Evolutionary conservation across 2,329 filamentous ascomycete species (phyloP), one percentile per base, ranked within the genome.

Genomic region (Aspergillus sp.): DNA sequence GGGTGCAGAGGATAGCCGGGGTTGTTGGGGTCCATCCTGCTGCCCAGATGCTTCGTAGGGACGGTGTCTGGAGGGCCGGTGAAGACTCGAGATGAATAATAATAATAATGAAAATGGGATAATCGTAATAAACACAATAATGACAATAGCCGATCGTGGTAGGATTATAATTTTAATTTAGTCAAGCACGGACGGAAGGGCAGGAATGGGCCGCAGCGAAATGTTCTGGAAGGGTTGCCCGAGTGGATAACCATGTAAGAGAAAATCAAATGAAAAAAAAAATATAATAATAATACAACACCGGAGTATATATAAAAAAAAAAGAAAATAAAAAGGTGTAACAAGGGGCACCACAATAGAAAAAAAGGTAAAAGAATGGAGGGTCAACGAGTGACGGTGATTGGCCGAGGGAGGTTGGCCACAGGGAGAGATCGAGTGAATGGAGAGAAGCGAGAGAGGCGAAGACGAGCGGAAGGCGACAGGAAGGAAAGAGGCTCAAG

Each of bases 21-120:
- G 62, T 66, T 69, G 65, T 71, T 72, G 59, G 69, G 65, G 65
- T 71, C 71, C 70, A 73, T 73, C 58, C 59, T 68, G 32, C 32
- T 36, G 32, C 32, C 32, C 26, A 29, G 26, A 29, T 29, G 26
- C 26, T 29, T 29, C 26, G 26, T 29, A 7, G 26, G 26, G 26
- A 29, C 6, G 26, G 7, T 36, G 36, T 7, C 36, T 42, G 36
- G 36, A 42, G n/a, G 14, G 11, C 32, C 36, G 36, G 36, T 16
- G 16, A 42, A 42, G 32, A 36, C 10, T 36, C 10, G 32, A 7
- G 16, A 42, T 42, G 16, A n/a, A 42, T 42, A n/a, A 42, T n/a
- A 16, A 14, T 6, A 14, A 42, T n/a, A 12, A 36, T 42, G 14
- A 42, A 16, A n/a, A 42, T 42, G 18, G 22, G 46, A 49, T 49